phyloP scores from a whole-genome alignment of 257 asterid species.

The Fraxinus quadrangulata region DNA sequence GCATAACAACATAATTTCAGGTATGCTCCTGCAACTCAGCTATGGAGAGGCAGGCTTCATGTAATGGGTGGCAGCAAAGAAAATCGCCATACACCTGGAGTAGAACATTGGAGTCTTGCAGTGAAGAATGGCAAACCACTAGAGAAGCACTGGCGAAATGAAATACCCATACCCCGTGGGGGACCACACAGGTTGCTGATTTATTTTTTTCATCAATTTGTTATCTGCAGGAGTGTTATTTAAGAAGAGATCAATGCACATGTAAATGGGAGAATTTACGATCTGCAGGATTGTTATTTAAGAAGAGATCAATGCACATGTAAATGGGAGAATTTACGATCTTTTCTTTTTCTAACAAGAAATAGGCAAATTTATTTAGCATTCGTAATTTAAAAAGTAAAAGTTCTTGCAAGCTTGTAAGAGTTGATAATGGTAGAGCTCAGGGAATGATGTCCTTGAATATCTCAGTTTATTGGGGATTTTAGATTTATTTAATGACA shows the following conservation, averaged over 20 bases:
- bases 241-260: background rate
- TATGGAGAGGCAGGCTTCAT: slow-evolving; percentile 78
- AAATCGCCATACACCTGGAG: slow-evolving; percentile 70
- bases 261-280: background rate
- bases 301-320: background rate
- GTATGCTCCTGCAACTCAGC: slow-evolving; percentile 86
- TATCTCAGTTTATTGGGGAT: background rate
- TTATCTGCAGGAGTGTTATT: background rate
- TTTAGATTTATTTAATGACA: too few relatives aligned
- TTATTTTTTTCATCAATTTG: slow-evolving; percentile 6
- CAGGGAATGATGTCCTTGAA: background rate
- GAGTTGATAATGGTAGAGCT: background rate
- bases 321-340: background rate
- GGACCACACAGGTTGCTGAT: slow-evolving; percentile 65
- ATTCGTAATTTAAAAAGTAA: background rate
- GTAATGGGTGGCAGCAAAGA: slow-evolving; percentile 87
- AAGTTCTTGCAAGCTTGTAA: background rate
- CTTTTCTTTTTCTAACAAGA: background rate
- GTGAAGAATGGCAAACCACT: slow-evolving; percentile 64
- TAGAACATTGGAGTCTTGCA: slow-evolving; percentile 77
- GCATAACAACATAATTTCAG: slow-evolving; percentile 34
- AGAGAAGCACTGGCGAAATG: slow-evolving; percentile 61
- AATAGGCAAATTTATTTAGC: background rate
- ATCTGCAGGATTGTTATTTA: background rate
- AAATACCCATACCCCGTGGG: slow-evolving; percentile 72